phyloP scores from a whole-genome alignment of 176 grass and related monocot species.

The Guadua angustifolia region DNA sequence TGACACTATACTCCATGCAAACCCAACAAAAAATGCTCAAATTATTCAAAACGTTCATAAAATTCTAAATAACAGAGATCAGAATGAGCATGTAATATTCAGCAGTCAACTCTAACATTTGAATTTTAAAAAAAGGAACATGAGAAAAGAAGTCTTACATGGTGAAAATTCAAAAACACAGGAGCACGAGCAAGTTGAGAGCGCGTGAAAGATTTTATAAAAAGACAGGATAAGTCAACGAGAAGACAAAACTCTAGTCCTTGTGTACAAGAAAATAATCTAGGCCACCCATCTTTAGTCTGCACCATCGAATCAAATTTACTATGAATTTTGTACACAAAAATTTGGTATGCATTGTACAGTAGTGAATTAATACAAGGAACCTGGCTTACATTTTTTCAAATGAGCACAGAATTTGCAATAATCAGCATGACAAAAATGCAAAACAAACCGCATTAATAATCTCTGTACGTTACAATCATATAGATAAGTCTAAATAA shows the following conservation, averaged over 20 bases:
- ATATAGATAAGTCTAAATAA: too few relatives aligned
- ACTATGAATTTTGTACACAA: neutral
- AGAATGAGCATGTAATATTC: neutral
- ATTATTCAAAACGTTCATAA: neutral
- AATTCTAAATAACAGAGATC: neutral
- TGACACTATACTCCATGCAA: neutral
- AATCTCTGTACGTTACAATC: too few relatives aligned
- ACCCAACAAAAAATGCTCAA: neutral
- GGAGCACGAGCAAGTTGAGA: neutral
- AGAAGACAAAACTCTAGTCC: constrained; percentile 10
- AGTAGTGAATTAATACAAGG: neutral
- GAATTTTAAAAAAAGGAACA: neutral
- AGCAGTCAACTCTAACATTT: neutral
- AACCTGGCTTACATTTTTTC: neutral
- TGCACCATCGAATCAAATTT: neutral
- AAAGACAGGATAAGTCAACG: neutral
- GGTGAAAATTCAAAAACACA: neutral
- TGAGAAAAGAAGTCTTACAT: neutral
- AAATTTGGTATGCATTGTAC: neutral
- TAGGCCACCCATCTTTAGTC: neutral
- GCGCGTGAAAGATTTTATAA: neutral
- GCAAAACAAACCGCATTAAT: neutral
- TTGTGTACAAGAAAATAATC: neutral
- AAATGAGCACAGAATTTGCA: neutral
- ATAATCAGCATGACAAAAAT: neutral